Evolutionary conservation across 352 stramenopile genomes (phyloP), one percentile per base, ranked within the genome.

Genomic region (Elongisporangium undulatum): DNA sequence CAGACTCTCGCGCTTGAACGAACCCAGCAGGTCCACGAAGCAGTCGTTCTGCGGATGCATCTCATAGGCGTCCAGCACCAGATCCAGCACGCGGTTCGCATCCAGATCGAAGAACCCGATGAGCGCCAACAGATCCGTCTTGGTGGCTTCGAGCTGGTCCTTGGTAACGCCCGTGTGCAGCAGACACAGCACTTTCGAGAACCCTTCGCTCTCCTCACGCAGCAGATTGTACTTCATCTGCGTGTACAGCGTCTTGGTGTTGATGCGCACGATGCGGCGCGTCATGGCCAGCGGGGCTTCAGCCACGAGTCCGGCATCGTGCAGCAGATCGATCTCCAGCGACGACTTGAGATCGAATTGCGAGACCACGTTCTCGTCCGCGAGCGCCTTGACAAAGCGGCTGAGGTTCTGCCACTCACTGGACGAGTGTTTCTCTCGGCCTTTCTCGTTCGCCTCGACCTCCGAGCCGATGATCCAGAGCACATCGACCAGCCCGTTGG

Each of bases 161-260:
- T 71, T 77, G 20, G 69, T 80, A 16, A 95, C 72, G 49, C 81
- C 79, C 22, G 80, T 89, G 57, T 95, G 82, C 52, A 95, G 66
- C 50, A 95, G 61, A 63, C 69, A 76, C 23, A 98, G 57, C 51
- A 98, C 76, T 61, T 99, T 99, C 10, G 94, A 79, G 69, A 96
- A 99, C 0, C 97, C 97, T 68, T 99, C 96, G 34, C 89, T 98
- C 75, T 99, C 96, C 71, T 99, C 97, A 16, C 87, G 87, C 23
- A 98, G 75, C 39, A 99, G 68, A 68, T 99, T 99, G 69, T 97
- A 99, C 72, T 98, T 98, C 71, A 95, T 84, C 70, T 99, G 96
- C 29, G 89, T 91, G 66, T 99, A 99, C 59, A 92, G 72, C 24
- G 76, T 92, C 66, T 92, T 92, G 49, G 85, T 95, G 63, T 95